Conservation (phyloP, 129 eudicot species). For the carrot (Daucus carota) region DH1_v3.0 NC_030387.2:12084001-12084500, state of each 20-base stretch:
- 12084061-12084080: background rate
- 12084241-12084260: background rate
- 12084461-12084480: background rate
- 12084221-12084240: background rate
- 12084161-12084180: background rate
- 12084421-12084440: constrained; percentile 68
- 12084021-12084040: too few species aligned
- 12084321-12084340: constrained; percentile 41
- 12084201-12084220: background rate
- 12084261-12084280: background rate
- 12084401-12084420: constrained; percentile 59
- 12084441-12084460: constrained; percentile 35
- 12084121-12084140: too few species aligned
- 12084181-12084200: background rate
- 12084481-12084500: background rate
- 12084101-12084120: background rate
- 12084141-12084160: background rate
- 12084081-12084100: too few species aligned
- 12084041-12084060: background rate
- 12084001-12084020: background rate
- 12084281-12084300: background rate
- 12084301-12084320: background rate
- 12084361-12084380: constrained; percentile 80
- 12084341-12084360: constrained; percentile 81
- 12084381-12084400: constrained; percentile 62